Evolutionary conservation across 805 yeast species (phyloP).

Genomic region (Wickerhamomyces hampshirensis): DNA sequence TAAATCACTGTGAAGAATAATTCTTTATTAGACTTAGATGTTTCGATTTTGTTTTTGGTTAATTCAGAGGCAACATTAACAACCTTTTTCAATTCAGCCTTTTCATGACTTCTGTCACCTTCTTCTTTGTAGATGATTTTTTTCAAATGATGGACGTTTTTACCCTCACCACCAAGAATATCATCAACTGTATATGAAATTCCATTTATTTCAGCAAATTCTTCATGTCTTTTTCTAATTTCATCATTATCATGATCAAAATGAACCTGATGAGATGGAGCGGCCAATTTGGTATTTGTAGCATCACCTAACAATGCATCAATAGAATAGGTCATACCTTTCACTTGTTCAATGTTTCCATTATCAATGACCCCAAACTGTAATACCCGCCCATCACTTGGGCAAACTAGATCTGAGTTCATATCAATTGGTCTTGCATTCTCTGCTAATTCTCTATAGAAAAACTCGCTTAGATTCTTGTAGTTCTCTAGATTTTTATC

Average conservation of each 20-base stretch:
- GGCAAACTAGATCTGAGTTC: conserved; percentile 70
- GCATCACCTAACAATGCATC: conserved; percentile 79
- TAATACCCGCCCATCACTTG: conserved; percentile 89
- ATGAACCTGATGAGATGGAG: conserved; percentile 46
- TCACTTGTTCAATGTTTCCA: conserved; percentile 94
- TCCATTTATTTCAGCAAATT: conserved; percentile 76
- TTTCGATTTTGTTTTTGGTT: conserved; percentile 14
- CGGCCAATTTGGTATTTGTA: conserved; percentile 38
- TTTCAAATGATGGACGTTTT: conserved; percentile 39
- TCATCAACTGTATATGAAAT: conserved; percentile 68
- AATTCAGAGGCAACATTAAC: conserved; percentile 35
- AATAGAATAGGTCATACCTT: conserved; percentile 90
- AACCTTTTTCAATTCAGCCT: conserved; percentile 28
- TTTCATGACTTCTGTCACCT: conserved; percentile 57
- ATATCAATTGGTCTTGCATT: conserved; percentile 73
- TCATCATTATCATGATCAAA: conserved; percentile 38
- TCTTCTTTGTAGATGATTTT: conserved; percentile 50
- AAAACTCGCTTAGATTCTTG: conserved; percentile 83
- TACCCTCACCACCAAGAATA: conserved; percentile 51
- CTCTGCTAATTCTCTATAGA: conserved; percentile 75
- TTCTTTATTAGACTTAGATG: conserved; percentile 41
- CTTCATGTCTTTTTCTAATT: conserved; percentile 51
- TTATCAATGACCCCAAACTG: conserved; percentile 76
- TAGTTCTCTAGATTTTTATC: conserved; percentile 75
- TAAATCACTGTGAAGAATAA: conserved; percentile 88